Base-by-base conservation (phyloP, 495 filamentous ascomycete species). In the Penicillium lividum region DNA sequence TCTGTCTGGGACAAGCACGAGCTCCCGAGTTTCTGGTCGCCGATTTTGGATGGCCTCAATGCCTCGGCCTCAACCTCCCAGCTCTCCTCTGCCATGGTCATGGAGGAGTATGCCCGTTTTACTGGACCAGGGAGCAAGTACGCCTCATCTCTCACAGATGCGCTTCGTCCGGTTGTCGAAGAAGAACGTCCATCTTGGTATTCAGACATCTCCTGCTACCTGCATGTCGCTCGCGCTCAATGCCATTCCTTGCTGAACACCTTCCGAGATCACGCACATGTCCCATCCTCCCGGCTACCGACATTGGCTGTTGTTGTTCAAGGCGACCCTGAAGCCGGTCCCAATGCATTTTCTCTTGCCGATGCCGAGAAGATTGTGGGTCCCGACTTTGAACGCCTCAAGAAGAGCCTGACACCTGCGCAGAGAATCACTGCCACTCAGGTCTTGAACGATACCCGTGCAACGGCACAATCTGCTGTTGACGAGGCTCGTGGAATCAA, bases 301-400 rank as follows among this genome's bases (percentile, higher is more conserved):
- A 75, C 76, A 10, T 83, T 97, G 38, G 90, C 95, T 53, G 89
- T 92, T 33, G 86, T 98, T 40, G 90, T 95, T 25, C 94, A 98
- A 76, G 95, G 94, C 18, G 93, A 98, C 59, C 71, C 87, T 1
- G 89, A 92, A 66, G 92, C 94, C 44, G 92, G 93, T 10, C 91
- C 91, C 16, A 90, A 86, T 57, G 92, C 94, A 29, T 98, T 98
- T 74, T 94, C 91, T 40, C 79, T 97, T 56, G 77, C 82, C 1
- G 89, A 93, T 63, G 94, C 92, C 2, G 91, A 97, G 59, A 92
- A 90, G 70, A 87, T 94, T 33, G 82, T 94, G 50, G 83, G 80
- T 28, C 79, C 87, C 1, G 92, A 98, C 57, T 98, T 90, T 66
- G 90, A 95, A 47, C 82, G 86, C 53, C 77, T 97, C 51, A 96